Evolutionary conservation across 768 basidiomycete genomes (phyloP), one percentile per base, ranked within the genome.

Genomic region (Lentinula edodes): DNA sequence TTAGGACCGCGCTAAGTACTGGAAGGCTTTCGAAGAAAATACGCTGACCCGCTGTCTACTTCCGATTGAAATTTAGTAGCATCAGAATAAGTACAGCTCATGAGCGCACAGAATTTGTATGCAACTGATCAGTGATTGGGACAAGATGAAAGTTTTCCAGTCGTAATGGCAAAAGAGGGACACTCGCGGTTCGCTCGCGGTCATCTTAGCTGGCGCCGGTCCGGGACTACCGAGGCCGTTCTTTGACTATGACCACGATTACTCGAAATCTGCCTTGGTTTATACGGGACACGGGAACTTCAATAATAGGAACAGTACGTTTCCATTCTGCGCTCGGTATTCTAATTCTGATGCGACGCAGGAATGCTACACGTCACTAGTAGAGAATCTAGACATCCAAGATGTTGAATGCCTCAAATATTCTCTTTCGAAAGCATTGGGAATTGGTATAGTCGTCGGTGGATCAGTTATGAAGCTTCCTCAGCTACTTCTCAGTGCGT

Each of bases 391-490:
- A 60, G 75, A 97, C 72, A 65, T 97, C 18, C 63, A 68, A 13
- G 89, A 97, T 72, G 78, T 86, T 8, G 78, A 89, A 62, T 99
- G 97, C 74, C 78, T 98, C 70, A 95, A 95, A 74, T 93, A 93
- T 73, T 84, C 93, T 0, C 72, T 97, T 58, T 97, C 95, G 2
- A 98, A 98, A 71, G 95, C 88, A 0, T 77, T 99, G 6, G 95
- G 97, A 0, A 75, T 99, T 15, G 96, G 89, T 0, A 95, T 98
- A 55, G 95, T 98, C 46, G 78, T 91, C 1, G 96, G 91, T 45
- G 95, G 95, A 0, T 87, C 89, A 2, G 91, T 99, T 64, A 91
- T 99, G 87, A 99, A 99, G 74, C 83, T 98, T 2, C 96, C 96
- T 1, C 96, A 98, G 71, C 78, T 97, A n/a, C 67, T 91, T 34